A percentile compares a stretch with the other conserved stretches of the same genome.
Evolutionary conservation across 371 early-diverging fungal species (phyloP).

Genomic region (Nosema granulosis): DNA sequence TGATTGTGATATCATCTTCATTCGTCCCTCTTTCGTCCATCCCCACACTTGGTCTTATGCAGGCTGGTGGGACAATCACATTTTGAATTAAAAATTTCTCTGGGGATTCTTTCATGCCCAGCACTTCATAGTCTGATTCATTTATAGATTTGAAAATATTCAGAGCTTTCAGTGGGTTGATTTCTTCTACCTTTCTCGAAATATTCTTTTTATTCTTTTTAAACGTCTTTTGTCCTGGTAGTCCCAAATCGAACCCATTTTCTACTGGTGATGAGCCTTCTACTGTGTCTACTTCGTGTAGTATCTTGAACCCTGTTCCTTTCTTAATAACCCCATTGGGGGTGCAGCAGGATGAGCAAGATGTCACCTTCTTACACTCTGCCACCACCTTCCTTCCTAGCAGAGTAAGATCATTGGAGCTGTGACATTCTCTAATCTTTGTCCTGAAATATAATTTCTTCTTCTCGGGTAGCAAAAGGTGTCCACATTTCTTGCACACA

Average conservation of each 20-base stretch:
- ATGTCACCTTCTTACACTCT: slow-evolving; percentile 77
- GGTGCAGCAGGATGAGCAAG: slow-evolving; percentile 78
- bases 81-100: slow-evolving; percentile 57
- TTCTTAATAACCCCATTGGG: slow-evolving; percentile 84
- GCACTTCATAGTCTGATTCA: slow-evolving; percentile 67
- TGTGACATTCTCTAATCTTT: slow-evolving; percentile 35
- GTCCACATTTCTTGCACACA: slow-evolving; percentile 80
- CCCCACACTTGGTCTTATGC: slow-evolving; percentile 90
- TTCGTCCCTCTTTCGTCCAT: slow-evolving; percentile 81
- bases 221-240: slow-evolving; percentile 74
- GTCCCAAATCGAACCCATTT: slow-evolving; percentile 71
- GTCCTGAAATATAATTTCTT: slow-evolving; percentile 43
- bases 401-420: slow-evolving; percentile 19
- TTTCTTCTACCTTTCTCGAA: slow-evolving; percentile 70
- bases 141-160: slow-evolving; percentile 78
- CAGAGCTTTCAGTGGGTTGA: slow-evolving; percentile 80
- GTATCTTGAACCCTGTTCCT: slow-evolving; percentile 83
- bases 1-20: slow-evolving; percentile 96
- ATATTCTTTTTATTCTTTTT: slow-evolving; percentile 68
- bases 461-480: slow-evolving; percentile 48
- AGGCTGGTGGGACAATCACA: slow-evolving; percentile 85
- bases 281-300: slow-evolving; percentile 80
- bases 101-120: slow-evolving; percentile 47
- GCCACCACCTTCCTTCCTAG: slow-evolving; percentile 74
- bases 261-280: slow-evolving; percentile 73